These are phyloP conservation scores for Fusarium nematophilum DNA, from an alignment of 2,329 filamentous ascomycete species.

Conservation along the genomic window DNA sequence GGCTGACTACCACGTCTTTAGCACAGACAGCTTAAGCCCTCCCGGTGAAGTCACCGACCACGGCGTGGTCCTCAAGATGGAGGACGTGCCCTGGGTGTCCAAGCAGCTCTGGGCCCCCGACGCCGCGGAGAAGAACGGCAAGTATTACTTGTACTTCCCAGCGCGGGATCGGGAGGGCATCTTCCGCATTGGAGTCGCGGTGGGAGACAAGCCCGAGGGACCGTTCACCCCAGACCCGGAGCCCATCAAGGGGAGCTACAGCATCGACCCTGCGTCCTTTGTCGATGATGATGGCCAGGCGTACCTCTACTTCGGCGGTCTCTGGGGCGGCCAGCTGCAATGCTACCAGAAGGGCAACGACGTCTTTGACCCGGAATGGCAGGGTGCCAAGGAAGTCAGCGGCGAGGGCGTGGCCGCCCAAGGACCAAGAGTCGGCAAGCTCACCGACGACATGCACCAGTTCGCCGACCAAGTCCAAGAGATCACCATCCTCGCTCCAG, in stretches of 20 bases:
- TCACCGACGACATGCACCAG: slow-evolving; percentile 73
- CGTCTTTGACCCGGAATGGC: slow-evolving; percentile 65
- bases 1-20: slow-evolving; percentile 85
- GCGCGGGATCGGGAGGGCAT: slow-evolving; percentile 76
- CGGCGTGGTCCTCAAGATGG: slow-evolving; percentile 72
- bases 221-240: slow-evolving; percentile 75
- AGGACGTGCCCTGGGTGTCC: slow-evolving; percentile 79
- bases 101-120: slow-evolving; percentile 88
- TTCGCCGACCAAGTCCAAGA: slow-evolving; percentile 69
- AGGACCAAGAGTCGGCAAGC: slow-evolving; percentile 72
- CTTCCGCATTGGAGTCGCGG: slow-evolving; percentile 81
- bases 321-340: slow-evolving; percentile 85
- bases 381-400: slow-evolving; percentile 68
- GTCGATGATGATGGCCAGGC: slow-evolving; percentile 66
- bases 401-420: slow-evolving; percentile 69
- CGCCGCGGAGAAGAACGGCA: slow-evolving; percentile 73
- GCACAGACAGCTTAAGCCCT: slow-evolving; percentile 61
- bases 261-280: slow-evolving; percentile 81
- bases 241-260: slow-evolving; percentile 76
- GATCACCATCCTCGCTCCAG: slow-evolving; percentile 71
- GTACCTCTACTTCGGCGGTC: slow-evolving; percentile 76
- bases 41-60: slow-evolving; percentile 75
- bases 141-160: slow-evolving; percentile 83
- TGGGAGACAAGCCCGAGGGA: slow-evolving; percentile 71
- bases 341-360: slow-evolving; percentile 72